These are phyloP conservation scores for Moricandia arvensis DNA, from an alignment of 345 rosid species.

Conservation along the genomic window DNA sequence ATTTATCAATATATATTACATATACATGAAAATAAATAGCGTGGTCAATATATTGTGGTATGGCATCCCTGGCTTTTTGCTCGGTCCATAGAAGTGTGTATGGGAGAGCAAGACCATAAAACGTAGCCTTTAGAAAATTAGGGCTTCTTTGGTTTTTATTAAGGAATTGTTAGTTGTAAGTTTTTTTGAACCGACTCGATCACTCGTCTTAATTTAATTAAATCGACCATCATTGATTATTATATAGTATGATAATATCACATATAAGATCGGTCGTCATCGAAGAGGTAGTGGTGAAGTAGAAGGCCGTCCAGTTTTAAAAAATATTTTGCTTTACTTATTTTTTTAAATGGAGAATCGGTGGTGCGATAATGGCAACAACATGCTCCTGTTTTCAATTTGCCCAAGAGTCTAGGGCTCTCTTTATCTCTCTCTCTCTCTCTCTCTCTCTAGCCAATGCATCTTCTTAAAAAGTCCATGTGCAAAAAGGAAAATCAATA, in stretches of 20 bases:
- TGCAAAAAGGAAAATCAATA: not conserved
- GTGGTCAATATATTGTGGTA: not conserved
- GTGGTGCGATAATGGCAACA: slow-evolving; percentile 39
- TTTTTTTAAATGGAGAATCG: not conserved
- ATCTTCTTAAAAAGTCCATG: slow-evolving; percentile 26
- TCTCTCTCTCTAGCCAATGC: slow-evolving; percentile 24
- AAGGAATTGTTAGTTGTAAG: not conserved
- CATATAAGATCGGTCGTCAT: slow-evolving; percentile 32
- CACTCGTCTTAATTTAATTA: slow-evolving; percentile 5
- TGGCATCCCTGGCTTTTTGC: slow-evolving; percentile 17
- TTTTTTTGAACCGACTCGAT: slow-evolving; percentile 28
- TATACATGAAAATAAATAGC: slow-evolving; percentile 1
- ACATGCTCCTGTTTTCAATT: slow-evolving; percentile 40
- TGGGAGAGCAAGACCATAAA: slow-evolving; percentile 8
- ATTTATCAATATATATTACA: not conserved
- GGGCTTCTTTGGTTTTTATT: slow-evolving; percentile 24
- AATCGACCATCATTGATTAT: slow-evolving; percentile 3
- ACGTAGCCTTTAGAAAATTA: slow-evolving; percentile 30
- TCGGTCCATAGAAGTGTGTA: slow-evolving; percentile 21
- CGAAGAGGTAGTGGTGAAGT: slow-evolving; percentile 36
- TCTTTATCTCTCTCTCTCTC: slow-evolving; percentile 18
- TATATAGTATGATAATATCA: not conserved
- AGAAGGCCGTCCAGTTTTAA: slow-evolving; percentile 26
- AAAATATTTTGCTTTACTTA: not conserved
- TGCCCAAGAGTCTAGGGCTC: slow-evolving; percentile 36